Percentiles rank a stretch among this genome's conserved stretches.
These are phyloP conservation scores for Xylaria intraflava DNA, from an alignment of 495 filamentous ascomycete genomes.

Conservation along the genomic window DNA sequence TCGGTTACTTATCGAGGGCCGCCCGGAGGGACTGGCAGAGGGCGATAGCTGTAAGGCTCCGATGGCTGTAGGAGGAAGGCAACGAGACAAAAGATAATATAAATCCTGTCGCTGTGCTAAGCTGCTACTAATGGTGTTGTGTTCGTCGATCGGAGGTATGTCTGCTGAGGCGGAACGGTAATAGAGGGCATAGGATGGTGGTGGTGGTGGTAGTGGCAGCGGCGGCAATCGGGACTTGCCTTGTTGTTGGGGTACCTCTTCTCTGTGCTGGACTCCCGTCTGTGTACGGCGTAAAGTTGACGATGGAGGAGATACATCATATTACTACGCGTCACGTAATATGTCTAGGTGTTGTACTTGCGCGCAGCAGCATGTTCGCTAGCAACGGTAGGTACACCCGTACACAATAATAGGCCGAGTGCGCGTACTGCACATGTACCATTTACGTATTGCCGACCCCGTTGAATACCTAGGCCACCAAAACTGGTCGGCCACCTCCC, in stretches of 20 bases:
- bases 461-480: no score
- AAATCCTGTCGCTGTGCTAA: not conserved
- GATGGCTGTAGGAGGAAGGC: not conserved
- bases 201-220: no score
- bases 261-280: no score
- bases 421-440: no score
- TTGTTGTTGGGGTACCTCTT: not conserved
- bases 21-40: slow-evolving; percentile 3
- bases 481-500: no score
- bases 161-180: not conserved
- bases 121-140: not conserved
- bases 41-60: not conserved
- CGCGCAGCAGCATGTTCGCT: no score
- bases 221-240: not conserved
- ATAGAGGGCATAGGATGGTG: not conserved
- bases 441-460: no score
- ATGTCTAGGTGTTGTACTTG: no score
- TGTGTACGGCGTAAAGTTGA: no score
- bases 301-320: not conserved
- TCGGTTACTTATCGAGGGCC: slow-evolving; percentile 3
- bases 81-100: not conserved
- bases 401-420: no score
- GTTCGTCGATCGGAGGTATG: not conserved
- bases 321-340: no score
- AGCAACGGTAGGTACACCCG: no score